Percentiles rank a stretch among this genome's conserved stretches.
phyloP scores from a whole-genome alignment of 768 basidiomycete genomes.

The Suillus variegatus region DNA sequence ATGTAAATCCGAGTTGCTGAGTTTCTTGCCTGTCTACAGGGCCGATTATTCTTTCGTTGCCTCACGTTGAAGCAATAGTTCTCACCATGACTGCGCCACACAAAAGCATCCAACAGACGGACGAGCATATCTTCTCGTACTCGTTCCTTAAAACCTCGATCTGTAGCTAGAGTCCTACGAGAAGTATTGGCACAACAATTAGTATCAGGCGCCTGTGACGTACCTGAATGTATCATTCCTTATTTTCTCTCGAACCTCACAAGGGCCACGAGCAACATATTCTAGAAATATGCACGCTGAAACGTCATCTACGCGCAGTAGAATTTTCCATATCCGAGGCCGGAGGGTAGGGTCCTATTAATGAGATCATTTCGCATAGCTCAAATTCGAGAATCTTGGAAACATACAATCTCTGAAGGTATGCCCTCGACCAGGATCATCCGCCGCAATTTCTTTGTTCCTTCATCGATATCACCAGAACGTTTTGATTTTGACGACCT shows the following conservation, averaged over 20 bases:
- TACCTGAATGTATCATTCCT: conserved; percentile 96
- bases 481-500: conserved; percentile 68
- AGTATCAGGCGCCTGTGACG: conserved; percentile 9
- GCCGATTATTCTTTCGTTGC: background rate
- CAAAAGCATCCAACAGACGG: conserved; percentile 94
- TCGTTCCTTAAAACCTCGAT: conserved; percentile 95
- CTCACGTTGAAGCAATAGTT: background rate
- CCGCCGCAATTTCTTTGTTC: conserved; percentile 81
- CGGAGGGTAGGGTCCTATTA: conserved; percentile 79
- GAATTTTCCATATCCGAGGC: conserved; percentile 92
- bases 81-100: conserved; percentile 90
- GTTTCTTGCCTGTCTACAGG: conserved; percentile 69
- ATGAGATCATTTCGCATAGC: conserved; percentile 10
- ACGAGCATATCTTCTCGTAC: conserved; percentile 98
- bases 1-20: conserved; percentile 86
- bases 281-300: conserved; percentile 74
- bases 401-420: conserved; percentile 70
- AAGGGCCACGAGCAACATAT: conserved; percentile 83
- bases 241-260: conserved; percentile 88
- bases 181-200: conserved; percentile 6
- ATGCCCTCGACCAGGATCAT: conserved; percentile 91
- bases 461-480: conserved; percentile 72
- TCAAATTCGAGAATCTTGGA: background rate
- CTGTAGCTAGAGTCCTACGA: conserved; percentile 86
- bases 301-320: conserved; percentile 78